phyloP scores from a whole-genome alignment of 768 basidiomycete species.

The Kwoniella pini region DNA sequence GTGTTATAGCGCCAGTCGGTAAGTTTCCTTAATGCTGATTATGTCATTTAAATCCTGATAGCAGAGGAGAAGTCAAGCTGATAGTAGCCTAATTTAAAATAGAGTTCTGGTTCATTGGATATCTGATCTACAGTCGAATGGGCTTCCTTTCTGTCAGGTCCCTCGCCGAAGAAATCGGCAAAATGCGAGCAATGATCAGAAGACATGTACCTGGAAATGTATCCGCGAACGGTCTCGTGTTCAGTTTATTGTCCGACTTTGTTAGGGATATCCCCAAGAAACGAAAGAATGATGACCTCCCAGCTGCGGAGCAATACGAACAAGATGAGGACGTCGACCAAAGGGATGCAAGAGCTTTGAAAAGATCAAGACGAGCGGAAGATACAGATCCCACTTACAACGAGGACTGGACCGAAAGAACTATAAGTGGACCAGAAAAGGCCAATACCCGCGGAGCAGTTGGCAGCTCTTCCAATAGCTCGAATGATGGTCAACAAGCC shows the following conservation, averaged over 20 bases:
- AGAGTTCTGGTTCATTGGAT: slow-evolving; percentile 70
- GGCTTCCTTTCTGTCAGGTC: slow-evolving; percentile 44
- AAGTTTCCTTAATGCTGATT: slow-evolving; percentile 33
- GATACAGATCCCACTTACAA: slow-evolving; percentile 31
- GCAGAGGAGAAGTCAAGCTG: neutral
- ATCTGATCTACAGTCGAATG: slow-evolving; percentile 55
- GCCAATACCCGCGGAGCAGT: neutral
- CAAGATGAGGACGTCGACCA: slow-evolving; percentile 34
- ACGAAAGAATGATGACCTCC: slow-evolving; percentile 9
- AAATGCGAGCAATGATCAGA: slow-evolving; percentile 64
- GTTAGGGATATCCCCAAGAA: slow-evolving; percentile 35
- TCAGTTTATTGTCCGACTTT: slow-evolving; percentile 63
- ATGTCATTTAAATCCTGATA: neutral
- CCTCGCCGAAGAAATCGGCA: slow-evolving; percentile 61
- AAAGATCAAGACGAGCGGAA: slow-evolving; percentile 24
- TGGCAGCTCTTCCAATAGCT: neutral
- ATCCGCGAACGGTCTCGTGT: slow-evolving; percentile 64
- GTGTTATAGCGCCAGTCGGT: slow-evolving; percentile 82
- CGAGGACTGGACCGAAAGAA: slow-evolving; percentile 17
- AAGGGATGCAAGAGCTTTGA: slow-evolving; percentile 22
- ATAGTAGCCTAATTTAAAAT: neutral
- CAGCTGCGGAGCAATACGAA: slow-evolving; percentile 38
- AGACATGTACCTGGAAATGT: slow-evolving; percentile 63
- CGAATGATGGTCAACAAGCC: neutral
- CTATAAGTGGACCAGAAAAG: neutral